These are phyloP conservation scores for Vitellaria paradoxa DNA, from an alignment of 179 eudicot genomes.

Conservation along the genomic window DNA sequence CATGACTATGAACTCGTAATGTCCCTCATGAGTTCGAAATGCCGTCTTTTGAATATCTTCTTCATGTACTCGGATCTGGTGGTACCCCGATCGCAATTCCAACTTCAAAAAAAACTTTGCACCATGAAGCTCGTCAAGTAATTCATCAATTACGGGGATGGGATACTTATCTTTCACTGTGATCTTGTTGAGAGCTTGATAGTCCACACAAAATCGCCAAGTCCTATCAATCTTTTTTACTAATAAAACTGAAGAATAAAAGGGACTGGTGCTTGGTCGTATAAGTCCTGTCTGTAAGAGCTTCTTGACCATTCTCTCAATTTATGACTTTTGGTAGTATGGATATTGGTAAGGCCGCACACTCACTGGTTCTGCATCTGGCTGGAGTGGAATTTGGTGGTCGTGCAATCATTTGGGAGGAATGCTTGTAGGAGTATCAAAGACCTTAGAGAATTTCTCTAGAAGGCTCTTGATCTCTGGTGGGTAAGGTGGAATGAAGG, in stretches of 20 bases:
- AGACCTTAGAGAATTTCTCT: background rate
- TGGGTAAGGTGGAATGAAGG: background rate
- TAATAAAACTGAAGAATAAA: background rate
- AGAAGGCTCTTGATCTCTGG: background rate
- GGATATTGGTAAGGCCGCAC: constrained; percentile 4
- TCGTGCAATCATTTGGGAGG: background rate
- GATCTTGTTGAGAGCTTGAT: background rate
- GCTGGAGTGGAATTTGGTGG: background rate
- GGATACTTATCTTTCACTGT: constrained; percentile 9
- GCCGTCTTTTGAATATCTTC: constrained; percentile 15
- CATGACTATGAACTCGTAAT: constrained; percentile 12
- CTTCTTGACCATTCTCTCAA: constrained; percentile 3
- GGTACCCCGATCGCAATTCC: constrained; percentile 15
- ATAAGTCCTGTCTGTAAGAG: constrained; percentile 5
- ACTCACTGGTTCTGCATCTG: background rate
- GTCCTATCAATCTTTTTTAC: background rate
- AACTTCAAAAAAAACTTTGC: constrained; percentile 4
- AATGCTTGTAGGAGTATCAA: background rate
- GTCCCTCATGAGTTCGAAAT: constrained; percentile 12
- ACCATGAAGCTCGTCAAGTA: constrained; percentile 13
- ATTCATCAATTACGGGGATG: constrained; percentile 1
- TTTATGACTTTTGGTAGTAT: background rate
- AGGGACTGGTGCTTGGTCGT: background rate
- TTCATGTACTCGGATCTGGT: constrained; percentile 5
- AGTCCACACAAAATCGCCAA: constrained; percentile 7